phyloP scores from a whole-genome alignment of 352 stramenopile genomes.

The Phytopythium delawarense region DNA sequence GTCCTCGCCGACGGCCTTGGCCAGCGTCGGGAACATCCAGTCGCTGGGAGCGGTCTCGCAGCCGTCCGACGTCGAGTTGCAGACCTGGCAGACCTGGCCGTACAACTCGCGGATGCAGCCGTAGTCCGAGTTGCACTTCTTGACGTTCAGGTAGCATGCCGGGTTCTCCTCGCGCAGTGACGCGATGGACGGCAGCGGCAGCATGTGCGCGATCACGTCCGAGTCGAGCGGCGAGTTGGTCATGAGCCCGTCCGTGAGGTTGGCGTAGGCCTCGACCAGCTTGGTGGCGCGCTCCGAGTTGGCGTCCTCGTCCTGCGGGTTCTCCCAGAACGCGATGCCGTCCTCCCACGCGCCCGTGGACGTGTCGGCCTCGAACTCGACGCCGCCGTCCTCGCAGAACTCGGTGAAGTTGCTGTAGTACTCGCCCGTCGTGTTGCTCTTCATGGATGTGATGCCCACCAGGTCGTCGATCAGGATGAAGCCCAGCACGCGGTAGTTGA shows the following conservation, averaged over 20 bases:
- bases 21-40: conserved; percentile 47
- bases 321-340: conserved; percentile 41
- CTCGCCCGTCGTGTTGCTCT: conserved; percentile 18
- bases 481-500: conserved; percentile 39
- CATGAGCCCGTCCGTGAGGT: conserved; percentile 37
- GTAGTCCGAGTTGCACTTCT: conserved; percentile 42
- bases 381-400: conserved; percentile 37
- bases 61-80: conserved; percentile 27
- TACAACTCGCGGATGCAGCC: conserved; percentile 61
- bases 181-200: conserved; percentile 34
- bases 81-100: conserved; percentile 55
- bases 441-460: conserved; percentile 47
- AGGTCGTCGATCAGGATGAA: conserved; percentile 47
- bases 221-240: conserved; percentile 27
- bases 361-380: conserved; percentile 38
- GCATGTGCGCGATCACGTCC: conserved; percentile 22
- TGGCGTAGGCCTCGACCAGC: conserved; percentile 36
- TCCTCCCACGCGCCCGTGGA: conserved; percentile 22
- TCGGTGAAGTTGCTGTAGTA: conserved; percentile 35
- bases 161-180: conserved; percentile 57
- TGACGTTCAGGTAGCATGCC: conserved; percentile 59
- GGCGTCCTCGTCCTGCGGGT: conserved; percentile 30
- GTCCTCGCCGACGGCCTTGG: conserved; percentile 43
- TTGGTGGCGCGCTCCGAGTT: conserved; percentile 26
- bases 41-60: conserved; percentile 37